Evolutionary conservation across 1,284 basidiomycete genomes (phyloP).

Genomic region (Fomes fomentarius): DNA sequence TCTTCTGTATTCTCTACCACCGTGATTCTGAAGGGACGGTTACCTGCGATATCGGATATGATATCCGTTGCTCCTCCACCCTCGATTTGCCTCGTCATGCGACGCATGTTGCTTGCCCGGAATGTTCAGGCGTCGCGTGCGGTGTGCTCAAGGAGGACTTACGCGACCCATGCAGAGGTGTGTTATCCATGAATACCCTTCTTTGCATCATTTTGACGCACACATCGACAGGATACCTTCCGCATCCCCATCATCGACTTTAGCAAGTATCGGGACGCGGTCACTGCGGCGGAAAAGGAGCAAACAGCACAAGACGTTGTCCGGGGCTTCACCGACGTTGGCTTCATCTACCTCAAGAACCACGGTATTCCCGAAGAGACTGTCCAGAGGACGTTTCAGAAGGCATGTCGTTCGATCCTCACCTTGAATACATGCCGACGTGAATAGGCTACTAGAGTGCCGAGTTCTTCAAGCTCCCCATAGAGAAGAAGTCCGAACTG

Average conservation of each 20-base stretch:
- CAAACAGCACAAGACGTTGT: constrained; percentile 71
- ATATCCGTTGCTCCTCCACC: constrained; percentile 7
- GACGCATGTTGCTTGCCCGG: constrained; percentile 4
- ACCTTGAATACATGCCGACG: too few species aligned
- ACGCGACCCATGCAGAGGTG: constrained; percentile 26
- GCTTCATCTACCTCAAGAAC: constrained; percentile 73
- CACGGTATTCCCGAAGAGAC: constrained; percentile 63
- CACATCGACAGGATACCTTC: constrained; percentile 29
- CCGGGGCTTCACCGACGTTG: constrained; percentile 75
- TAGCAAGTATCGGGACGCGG: constrained; percentile 58
- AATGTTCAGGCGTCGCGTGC: neutral
- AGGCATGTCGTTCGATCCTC: constrained; percentile 44
- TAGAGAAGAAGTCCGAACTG: constrained; percentile 64
- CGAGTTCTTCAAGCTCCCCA: constrained; percentile 72
- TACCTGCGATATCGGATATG: too few species aligned
- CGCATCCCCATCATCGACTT: constrained; percentile 81
- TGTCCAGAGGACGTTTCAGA: constrained; percentile 60
- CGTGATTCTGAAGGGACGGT: too few species aligned
- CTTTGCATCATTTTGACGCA: too few species aligned
- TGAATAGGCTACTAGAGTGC: constrained; percentile 54
- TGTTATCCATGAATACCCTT: too few species aligned
- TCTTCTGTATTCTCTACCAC: too few species aligned
- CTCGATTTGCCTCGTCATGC: constrained; percentile 7
- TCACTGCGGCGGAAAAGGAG: constrained; percentile 57
- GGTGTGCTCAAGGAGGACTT: constrained; percentile 3